A percentile compares a stretch with the other conserved stretches of the same genome.
phyloP scores from a whole-genome alignment of 148 eudicot genomes.

The Rhododendron molle region DNA sequence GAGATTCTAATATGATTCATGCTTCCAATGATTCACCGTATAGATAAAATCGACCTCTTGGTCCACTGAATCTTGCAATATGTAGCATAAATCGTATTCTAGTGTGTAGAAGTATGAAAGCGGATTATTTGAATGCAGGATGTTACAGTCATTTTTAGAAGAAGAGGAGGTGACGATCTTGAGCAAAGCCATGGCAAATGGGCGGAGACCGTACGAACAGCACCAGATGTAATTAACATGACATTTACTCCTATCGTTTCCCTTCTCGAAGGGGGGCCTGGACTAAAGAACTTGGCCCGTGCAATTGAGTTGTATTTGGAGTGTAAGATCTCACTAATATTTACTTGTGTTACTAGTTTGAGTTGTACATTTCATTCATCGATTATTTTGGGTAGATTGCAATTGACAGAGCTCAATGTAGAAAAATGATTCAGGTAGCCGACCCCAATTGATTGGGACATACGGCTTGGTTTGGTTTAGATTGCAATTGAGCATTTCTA shows the following conservation, averaged over 20 bases:
- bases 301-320: constrained; percentile 93
- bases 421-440: no score
- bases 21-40: not conserved
- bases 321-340: constrained; percentile 59
- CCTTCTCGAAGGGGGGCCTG: constrained; percentile 80
- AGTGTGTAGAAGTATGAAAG: not conserved
- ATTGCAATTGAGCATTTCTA: not conserved
- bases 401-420: no score
- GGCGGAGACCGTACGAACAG: constrained; percentile 66
- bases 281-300: constrained; percentile 70
- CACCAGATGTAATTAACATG: constrained; percentile 95
- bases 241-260: constrained; percentile 83
- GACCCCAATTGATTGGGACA: no score
- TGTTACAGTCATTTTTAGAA: constrained; percentile 88
- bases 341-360: constrained; percentile 8
- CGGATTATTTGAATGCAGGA: constrained; percentile 51
- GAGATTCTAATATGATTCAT: not conserved
- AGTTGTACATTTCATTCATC: constrained; percentile 19
- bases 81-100: not conserved
- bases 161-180: constrained; percentile 98
- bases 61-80: not conserved
- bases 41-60: not conserved
- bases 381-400: not conserved
- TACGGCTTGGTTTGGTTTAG: no score
- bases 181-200: constrained; percentile 89